Evolutionary conservation across 345 rosid species (phyloP).

Genomic region (Acer campestre): DNA sequence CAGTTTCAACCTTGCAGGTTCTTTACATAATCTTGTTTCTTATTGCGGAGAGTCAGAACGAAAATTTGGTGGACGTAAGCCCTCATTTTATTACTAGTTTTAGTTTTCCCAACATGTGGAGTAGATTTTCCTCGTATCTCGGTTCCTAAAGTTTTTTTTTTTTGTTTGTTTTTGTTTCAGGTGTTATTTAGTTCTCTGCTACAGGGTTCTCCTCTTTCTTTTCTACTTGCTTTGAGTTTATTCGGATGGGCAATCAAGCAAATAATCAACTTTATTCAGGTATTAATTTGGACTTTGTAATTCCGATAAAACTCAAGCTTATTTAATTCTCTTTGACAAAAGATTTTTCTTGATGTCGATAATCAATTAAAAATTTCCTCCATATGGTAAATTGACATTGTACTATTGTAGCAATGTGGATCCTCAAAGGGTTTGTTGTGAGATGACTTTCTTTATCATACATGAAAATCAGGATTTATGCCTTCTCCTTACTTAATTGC

Average conservation of each 20-base stretch:
- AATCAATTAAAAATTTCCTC: background rate
- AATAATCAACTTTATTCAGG: slow-evolving; percentile 81
- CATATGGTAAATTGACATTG: background rate
- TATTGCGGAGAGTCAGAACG: slow-evolving; percentile 54
- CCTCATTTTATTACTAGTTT: slow-evolving; percentile 12
- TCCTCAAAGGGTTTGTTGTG: background rate
- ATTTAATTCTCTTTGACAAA: background rate
- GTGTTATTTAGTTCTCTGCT: slow-evolving; percentile 46
- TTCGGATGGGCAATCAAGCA: slow-evolving; percentile 91
- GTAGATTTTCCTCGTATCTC: slow-evolving; percentile 6
- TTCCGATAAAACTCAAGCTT: background rate
- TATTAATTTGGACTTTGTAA: slow-evolving; percentile 26
- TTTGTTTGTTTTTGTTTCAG: slow-evolving; percentile 35
- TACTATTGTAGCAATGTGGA: background rate
- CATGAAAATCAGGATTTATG: background rate
- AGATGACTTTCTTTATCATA: background rate
- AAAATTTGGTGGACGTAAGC: slow-evolving; percentile 66
- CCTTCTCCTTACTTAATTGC: background rate
- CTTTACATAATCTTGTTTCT: slow-evolving; percentile 85
- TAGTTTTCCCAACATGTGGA: slow-evolving; percentile 2
- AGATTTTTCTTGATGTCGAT: background rate
- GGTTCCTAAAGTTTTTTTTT: slow-evolving; percentile 12
- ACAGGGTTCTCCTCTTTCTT: slow-evolving; percentile 50
- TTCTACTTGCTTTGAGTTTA: slow-evolving; percentile 57
- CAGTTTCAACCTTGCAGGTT: slow-evolving; percentile 46